Conservation (phyloP, 345 rosid genomes). For the Luvunga scandens region DNA sequence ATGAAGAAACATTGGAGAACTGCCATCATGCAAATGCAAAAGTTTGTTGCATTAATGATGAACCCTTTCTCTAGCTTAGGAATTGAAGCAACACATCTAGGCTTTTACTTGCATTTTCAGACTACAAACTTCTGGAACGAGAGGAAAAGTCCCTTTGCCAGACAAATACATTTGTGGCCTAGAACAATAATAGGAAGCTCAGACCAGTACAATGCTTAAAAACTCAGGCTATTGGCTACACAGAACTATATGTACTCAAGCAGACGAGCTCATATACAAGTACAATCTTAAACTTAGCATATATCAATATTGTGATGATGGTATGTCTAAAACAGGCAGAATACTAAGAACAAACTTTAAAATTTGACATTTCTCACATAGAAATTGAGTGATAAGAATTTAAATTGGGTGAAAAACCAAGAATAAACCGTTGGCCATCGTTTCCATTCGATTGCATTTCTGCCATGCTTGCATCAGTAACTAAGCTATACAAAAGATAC, state of each 20-base stretch:
- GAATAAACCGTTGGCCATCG: background rate
- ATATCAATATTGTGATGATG: background rate
- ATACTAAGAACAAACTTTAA: background rate
- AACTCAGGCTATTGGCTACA: background rate
- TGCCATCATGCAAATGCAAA: too few relatives aligned
- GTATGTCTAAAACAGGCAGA: background rate
- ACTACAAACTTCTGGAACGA: too few relatives aligned
- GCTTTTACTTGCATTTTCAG: too few relatives aligned
- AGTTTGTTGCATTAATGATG: too few relatives aligned
- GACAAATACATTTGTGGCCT: background rate
- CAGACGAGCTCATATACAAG: background rate
- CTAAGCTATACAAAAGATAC: background rate
- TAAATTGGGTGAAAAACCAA: background rate
- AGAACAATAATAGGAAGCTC: background rate
- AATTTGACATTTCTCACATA: too few relatives aligned
- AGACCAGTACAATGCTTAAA: background rate
- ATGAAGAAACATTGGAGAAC: background rate
- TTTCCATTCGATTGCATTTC: background rate
- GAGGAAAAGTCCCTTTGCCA: too few relatives aligned
- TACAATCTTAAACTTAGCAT: background rate
- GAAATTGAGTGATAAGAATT: too few relatives aligned
- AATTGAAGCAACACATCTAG: background rate
- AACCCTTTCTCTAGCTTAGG: background rate
- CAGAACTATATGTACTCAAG: background rate
- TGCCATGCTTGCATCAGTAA: background rate